These are phyloP conservation scores for Fusarium scirpi DNA, from an alignment of 2,329 filamentous ascomycete species.

Conservation along the genomic window DNA sequence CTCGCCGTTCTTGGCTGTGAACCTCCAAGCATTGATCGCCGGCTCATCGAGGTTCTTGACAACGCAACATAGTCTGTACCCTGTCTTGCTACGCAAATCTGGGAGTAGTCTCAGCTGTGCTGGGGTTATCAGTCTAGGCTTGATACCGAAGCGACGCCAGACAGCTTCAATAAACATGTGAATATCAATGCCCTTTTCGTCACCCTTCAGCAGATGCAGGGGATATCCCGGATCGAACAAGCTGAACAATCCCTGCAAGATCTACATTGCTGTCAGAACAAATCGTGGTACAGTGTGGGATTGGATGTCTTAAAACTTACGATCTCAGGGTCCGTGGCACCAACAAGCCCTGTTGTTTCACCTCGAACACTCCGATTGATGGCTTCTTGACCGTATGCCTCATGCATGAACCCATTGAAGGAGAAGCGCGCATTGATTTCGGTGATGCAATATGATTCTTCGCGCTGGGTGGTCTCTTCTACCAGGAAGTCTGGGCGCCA, in stretches of 20 bases:
- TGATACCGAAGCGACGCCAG: slow-evolving; percentile 45
- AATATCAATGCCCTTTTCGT: slow-evolving; percentile 55
- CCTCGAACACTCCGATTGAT: slow-evolving; percentile 32
- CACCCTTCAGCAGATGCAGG: slow-evolving; percentile 54
- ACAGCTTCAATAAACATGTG: slow-evolving; percentile 53
- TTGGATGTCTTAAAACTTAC: slow-evolving; percentile 27
- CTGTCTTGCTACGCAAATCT: slow-evolving; percentile 37
- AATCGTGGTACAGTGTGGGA: neutral
- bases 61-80: slow-evolving; percentile 50
- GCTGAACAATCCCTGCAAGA: slow-evolving; percentile 48
- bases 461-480: slow-evolving; percentile 38
- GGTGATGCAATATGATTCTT: slow-evolving; percentile 51
- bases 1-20: slow-evolving; percentile 43
- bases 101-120: slow-evolving; percentile 51
- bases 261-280: slow-evolving; percentile 38
- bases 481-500: slow-evolving; percentile 58
- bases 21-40: neutral
- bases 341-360: slow-evolving; percentile 24
- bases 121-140: slow-evolving; percentile 52
- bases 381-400: slow-evolving; percentile 48
- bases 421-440: slow-evolving; percentile 58
- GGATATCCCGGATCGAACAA: slow-evolving; percentile 49
- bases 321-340: slow-evolving; percentile 43
- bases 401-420: slow-evolving; percentile 54
- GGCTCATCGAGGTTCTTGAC: slow-evolving; percentile 5